Conservation (phyloP, 208 protist genomes). For the Tritrichomonas foetus region DNA sequence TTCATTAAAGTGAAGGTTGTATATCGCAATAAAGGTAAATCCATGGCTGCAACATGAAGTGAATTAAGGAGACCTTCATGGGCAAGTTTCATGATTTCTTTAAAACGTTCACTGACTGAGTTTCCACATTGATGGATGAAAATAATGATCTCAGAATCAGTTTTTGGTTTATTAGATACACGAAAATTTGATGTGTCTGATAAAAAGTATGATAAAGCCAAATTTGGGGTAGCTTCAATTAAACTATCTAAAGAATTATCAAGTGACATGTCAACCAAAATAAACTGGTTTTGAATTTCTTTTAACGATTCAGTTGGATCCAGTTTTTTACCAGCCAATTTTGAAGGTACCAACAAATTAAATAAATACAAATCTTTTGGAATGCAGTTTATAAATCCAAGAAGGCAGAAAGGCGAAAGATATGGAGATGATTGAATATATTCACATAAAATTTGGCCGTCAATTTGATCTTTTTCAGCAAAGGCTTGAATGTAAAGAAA, state of each 20-base stretch:
- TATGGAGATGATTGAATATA: background rate
- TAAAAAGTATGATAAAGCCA: background rate
- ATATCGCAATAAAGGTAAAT: no score
- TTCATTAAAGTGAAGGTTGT: no score
- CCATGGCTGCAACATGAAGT: background rate
- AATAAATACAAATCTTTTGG: background rate
- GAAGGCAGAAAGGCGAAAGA: background rate
- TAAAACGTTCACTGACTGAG: background rate
- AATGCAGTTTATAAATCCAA: background rate
- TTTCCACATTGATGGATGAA: background rate
- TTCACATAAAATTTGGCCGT: slow-evolving; percentile 28
- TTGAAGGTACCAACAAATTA: background rate
- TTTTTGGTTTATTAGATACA: background rate
- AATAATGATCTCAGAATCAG: background rate
- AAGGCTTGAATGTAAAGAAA: background rate
- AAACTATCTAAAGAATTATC: background rate
- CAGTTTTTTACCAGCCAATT: background rate
- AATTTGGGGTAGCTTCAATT: background rate
- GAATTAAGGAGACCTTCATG: background rate
- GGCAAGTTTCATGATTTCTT: background rate
- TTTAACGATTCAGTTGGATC: background rate
- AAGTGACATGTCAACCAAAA: background rate
- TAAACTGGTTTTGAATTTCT: background rate
- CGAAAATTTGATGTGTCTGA: background rate
- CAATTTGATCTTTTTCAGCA: background rate